A percentile compares a stretch with the other conserved stretches of the same genome.
Conservation (phyloP, 495 filamentous ascomycete species). For the Durotheca rogersii region DNA sequence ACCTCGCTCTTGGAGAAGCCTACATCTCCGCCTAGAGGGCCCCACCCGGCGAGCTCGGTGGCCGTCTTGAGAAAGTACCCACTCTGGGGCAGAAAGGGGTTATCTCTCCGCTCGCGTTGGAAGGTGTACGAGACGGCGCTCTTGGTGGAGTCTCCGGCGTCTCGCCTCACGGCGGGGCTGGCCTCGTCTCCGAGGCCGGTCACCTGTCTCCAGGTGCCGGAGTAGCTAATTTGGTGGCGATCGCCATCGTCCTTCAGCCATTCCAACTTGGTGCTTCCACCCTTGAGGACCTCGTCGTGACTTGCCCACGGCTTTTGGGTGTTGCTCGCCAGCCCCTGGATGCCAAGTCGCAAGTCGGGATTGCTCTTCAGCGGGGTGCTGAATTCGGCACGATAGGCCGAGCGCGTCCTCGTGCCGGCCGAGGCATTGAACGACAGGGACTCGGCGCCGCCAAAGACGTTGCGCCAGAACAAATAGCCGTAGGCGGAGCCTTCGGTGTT, state of each 20-base stretch:
- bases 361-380: slow-evolving; percentile 75
- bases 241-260: slow-evolving; percentile 65
- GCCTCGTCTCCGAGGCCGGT: slow-evolving; percentile 73
- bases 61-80: slow-evolving; percentile 76
- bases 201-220: slow-evolving; percentile 81
- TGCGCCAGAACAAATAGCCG: slow-evolving; percentile 76
- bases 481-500: slow-evolving; percentile 91
- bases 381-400: slow-evolving; percentile 82
- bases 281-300: slow-evolving; percentile 87
- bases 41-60: slow-evolving; percentile 84
- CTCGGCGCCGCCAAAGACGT: slow-evolving; percentile 94
- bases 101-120: slow-evolving; percentile 74
- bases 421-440: slow-evolving; percentile 78
- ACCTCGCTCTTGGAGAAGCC: slow-evolving; percentile 85
- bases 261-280: slow-evolving; percentile 70
- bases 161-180: slow-evolving; percentile 73
- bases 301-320: slow-evolving; percentile 88
- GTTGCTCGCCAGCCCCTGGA: slow-evolving; percentile 75
- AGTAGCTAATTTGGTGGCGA: slow-evolving; percentile 75
- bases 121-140: slow-evolving; percentile 80
- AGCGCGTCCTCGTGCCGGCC: slow-evolving; percentile 82
- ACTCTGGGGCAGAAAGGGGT: slow-evolving; percentile 73
- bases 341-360: slow-evolving; percentile 70
- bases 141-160: slow-evolving; percentile 91
- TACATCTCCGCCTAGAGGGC: slow-evolving; percentile 82